A percentile compares a stretch with the other conserved stretches of the same genome.
Evolutionary conservation across 352 stramenopile species (phyloP).

Genomic region (Phytophthora idaei): DNA sequence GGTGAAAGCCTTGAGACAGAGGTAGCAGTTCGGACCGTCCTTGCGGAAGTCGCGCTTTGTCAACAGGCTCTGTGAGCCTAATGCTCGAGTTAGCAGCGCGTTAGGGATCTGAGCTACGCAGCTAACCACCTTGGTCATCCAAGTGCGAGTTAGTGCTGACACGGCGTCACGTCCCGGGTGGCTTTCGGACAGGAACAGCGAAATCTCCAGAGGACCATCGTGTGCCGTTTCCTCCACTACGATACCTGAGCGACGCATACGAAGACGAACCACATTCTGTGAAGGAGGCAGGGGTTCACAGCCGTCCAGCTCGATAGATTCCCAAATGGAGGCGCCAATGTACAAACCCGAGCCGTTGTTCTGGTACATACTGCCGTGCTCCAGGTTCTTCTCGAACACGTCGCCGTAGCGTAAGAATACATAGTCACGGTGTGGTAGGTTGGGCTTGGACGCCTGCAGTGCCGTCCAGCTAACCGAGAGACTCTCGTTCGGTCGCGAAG

Average conservation of each 20-base stretch:
- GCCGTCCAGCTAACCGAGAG: constrained; percentile 86
- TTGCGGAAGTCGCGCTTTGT: constrained; percentile 83
- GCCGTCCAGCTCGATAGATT: constrained; percentile 84
- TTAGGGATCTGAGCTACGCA: constrained; percentile 73
- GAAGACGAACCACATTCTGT: constrained; percentile 81
- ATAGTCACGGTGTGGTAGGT: constrained; percentile 87
- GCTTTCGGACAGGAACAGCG: constrained; percentile 76
- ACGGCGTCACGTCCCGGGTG: constrained; percentile 73
- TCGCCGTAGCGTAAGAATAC: constrained; percentile 86
- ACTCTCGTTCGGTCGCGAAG: constrained; percentile 63
- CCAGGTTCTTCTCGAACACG: constrained; percentile 73
- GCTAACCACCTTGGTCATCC: constrained; percentile 87
- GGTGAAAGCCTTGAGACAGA: constrained; percentile 78
- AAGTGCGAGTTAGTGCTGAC: constrained; percentile 72
- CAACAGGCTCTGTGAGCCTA: constrained; percentile 65
- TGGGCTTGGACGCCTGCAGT: constrained; percentile 79
- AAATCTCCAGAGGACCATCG: constrained; percentile 67
- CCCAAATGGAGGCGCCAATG: constrained; percentile 82
- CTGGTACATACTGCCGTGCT: constrained; percentile 64
- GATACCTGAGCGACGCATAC: constrained; percentile 78
- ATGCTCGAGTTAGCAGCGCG: constrained; percentile 65
- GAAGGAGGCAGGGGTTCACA: constrained; percentile 72
- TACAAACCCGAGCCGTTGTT: constrained; percentile 68
- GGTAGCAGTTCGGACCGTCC: constrained; percentile 71
- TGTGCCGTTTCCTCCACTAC: constrained; percentile 77